Conservation (phyloP, 257 asterid genomes). For the Cinchona pubescens region DNA sequence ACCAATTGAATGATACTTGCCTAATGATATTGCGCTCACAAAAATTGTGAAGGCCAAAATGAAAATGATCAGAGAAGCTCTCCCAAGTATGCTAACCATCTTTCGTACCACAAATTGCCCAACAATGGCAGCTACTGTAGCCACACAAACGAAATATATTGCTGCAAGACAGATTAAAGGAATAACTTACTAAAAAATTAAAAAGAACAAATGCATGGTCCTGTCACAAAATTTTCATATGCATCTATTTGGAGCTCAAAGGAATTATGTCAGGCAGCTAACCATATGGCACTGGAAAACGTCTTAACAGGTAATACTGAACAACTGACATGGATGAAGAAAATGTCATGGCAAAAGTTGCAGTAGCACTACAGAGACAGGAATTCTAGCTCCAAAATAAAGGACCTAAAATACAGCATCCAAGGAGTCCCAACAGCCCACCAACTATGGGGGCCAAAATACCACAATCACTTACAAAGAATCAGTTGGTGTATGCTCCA, state of each 20-base stretch:
- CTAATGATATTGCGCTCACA: conserved; percentile 58
- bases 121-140: conserved; percentile 71
- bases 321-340: conserved; percentile 98
- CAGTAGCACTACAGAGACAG: conserved; percentile 99
- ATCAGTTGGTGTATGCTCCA: conserved; percentile 58
- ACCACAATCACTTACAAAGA: conserved; percentile 67
- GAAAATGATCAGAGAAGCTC: conserved; percentile 69
- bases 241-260: neutral
- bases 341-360: conserved; percentile 96
- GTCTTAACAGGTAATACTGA: conserved; percentile 81
- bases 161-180: conserved; percentile 40
- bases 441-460: conserved; percentile 84
- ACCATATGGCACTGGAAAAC: conserved; percentile 96
- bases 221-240: neutral
- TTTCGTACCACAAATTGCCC: conserved; percentile 78
- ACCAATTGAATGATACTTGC: conserved; percentile 25
- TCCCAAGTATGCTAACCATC: conserved; percentile 50
- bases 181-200: neutral
- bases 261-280: conserved; percentile 14
- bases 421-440: conserved; percentile 94
- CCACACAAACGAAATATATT: conserved; percentile 60
- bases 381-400: conserved; percentile 49
- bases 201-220: neutral
- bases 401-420: conserved; percentile 71
- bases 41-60: conserved; percentile 58